phyloP scores from a whole-genome alignment of 164 flowering plant genomes.

The Berberis thunbergii region DNA sequence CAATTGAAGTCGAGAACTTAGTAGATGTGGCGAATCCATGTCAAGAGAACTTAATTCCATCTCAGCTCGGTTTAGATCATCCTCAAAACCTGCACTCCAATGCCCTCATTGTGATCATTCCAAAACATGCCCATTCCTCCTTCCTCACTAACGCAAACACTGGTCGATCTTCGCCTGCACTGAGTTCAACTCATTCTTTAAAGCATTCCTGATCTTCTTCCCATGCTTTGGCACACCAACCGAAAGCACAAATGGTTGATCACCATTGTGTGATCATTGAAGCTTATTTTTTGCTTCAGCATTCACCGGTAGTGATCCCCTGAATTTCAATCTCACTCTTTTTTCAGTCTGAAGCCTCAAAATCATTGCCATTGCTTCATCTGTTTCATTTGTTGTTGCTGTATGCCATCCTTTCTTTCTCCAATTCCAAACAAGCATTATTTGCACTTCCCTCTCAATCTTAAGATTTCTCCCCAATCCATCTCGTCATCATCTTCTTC shows the following conservation, averaged over 20 bases:
- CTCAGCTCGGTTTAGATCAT: slow-evolving; percentile 3
- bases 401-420: slow-evolving; percentile 68
- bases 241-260: not conserved
- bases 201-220: slow-evolving; percentile 6
- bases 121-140: not conserved
- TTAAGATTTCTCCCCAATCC: slow-evolving; percentile 37
- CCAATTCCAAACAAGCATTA: slow-evolving; percentile 45
- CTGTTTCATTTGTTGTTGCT: slow-evolving; percentile 33
- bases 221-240: not conserved
- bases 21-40: slow-evolving; percentile 9
- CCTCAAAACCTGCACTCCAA: slow-evolving; percentile 1
- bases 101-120: not conserved
- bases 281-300: slow-evolving; percentile 2
- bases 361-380: slow-evolving; percentile 12
- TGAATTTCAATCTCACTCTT: slow-evolving; percentile 2
- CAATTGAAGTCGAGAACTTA: slow-evolving; percentile 7
- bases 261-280: slow-evolving; percentile 26
- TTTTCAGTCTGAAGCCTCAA: slow-evolving; percentile 11
- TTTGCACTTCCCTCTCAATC: slow-evolving; percentile 32
- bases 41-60: slow-evolving; percentile 15
- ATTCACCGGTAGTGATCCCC: slow-evolving; percentile 1
- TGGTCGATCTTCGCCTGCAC: slow-evolving; percentile 27
- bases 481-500: slow-evolving; percentile 5
- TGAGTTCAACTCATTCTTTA: slow-evolving; percentile 21
- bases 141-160: too few species aligned